phyloP scores from a whole-genome alignment of 1,139 yeast species.

The Candida anutae region DNA sequence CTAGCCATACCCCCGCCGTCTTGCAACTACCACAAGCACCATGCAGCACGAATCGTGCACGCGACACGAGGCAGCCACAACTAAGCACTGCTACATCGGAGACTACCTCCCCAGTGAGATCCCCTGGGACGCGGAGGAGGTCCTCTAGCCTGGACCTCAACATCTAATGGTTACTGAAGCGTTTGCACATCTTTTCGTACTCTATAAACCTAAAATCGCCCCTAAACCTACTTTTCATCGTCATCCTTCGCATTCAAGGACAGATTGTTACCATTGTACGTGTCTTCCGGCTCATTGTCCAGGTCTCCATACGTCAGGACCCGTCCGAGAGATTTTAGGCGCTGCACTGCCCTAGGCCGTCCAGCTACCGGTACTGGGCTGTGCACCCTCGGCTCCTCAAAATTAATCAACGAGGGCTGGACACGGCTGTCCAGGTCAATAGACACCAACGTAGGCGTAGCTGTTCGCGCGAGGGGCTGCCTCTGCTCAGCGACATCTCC shows the following conservation, averaged over 20 bases:
- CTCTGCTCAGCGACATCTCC: slow-evolving; percentile 2
- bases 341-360: too few species aligned
- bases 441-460: slow-evolving; percentile 6
- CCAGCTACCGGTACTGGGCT: background rate
- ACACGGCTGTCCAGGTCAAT: slow-evolving; percentile 9
- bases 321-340: background rate
- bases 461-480: slow-evolving; percentile 3
- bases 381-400: slow-evolving; percentile 4
- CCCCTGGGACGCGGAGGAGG: too few species aligned
- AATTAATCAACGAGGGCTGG: slow-evolving; percentile 13
- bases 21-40: too few species aligned
- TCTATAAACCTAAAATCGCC: slow-evolving; percentile 14
- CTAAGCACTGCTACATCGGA: slow-evolving; percentile 49
- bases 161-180: too few species aligned
- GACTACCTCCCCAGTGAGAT: slow-evolving; percentile 16
- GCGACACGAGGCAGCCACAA: slow-evolving; percentile 71
- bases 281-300: slow-evolving; percentile 7
- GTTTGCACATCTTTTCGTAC: slow-evolving; percentile 1
- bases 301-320: slow-evolving; percentile 3
- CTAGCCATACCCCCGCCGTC: too few species aligned
- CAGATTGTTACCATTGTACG: slow-evolving; percentile 17
- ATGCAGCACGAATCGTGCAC: slow-evolving; percentile 20
- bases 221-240: too few species aligned
- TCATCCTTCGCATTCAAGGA: background rate
- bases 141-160: too few species aligned